Conservation (phyloP, 352 stramenopile genomes). For the Phytophthora meadii region DNA sequence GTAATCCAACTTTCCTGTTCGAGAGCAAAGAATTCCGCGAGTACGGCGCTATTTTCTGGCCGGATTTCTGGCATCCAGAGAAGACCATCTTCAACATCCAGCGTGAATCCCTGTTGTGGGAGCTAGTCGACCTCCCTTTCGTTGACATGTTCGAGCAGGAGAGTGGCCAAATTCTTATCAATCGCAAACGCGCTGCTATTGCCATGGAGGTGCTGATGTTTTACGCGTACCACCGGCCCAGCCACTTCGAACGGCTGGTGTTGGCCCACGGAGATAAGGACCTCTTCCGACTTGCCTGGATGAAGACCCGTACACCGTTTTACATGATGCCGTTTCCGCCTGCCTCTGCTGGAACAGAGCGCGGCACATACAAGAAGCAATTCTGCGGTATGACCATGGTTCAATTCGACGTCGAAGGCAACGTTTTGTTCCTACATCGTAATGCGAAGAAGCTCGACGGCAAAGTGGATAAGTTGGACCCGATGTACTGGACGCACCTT, state of each 20-base stretch:
- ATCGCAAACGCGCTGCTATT: conserved; percentile 41
- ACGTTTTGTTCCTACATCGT: conserved; percentile 75
- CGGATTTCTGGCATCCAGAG: conserved; percentile 78
- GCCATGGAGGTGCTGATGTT: conserved; percentile 68
- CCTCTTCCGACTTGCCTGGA: conserved; percentile 80
- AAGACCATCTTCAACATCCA: conserved; percentile 82
- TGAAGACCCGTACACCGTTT: conserved; percentile 68
- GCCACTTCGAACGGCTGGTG: conserved; percentile 65
- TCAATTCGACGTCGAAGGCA: conserved; percentile 60
- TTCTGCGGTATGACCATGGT: conserved; percentile 86
- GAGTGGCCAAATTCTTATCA: conserved; percentile 77
- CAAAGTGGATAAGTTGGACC: conserved; percentile 48
- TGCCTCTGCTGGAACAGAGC: conserved; percentile 44
- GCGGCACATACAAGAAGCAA: conserved; percentile 39
- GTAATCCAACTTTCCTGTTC: conserved; percentile 77
- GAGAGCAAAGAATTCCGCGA: conserved; percentile 45
- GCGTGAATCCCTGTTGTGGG: conserved; percentile 60
- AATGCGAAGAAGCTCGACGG: conserved; percentile 77
- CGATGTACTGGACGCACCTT: conserved; percentile 51
- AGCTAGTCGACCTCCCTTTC: conserved; percentile 65
- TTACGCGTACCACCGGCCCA: conserved; percentile 67
- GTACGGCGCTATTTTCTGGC: conserved; percentile 74
- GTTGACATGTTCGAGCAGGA: conserved; percentile 87
- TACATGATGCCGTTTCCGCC: conserved; percentile 69
- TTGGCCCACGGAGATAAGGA: conserved; percentile 83